These are phyloP conservation scores for Fusarium irregulare DNA, from an alignment of 2,329 filamentous ascomycete species.

Conservation along the genomic window DNA sequence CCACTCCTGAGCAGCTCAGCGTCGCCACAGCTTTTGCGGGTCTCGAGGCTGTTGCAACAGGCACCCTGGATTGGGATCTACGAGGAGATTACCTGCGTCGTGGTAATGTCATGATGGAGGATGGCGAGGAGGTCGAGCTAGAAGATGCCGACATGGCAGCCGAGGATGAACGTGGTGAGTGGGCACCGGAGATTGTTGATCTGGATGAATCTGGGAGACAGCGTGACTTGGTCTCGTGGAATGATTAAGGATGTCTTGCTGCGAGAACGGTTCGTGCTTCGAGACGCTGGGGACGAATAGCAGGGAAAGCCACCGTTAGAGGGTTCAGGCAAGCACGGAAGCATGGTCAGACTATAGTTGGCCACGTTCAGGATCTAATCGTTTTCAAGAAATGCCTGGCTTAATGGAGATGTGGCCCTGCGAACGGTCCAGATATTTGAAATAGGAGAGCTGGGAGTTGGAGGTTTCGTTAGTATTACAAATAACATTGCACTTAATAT, in stretches of 20 bases:
- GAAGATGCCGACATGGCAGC: constrained; percentile 63
- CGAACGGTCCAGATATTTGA: background rate
- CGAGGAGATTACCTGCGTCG: constrained; percentile 60
- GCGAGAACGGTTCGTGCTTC: constrained; percentile 2
- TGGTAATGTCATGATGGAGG: constrained; percentile 63
- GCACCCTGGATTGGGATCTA: constrained; percentile 67
- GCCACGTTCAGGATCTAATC: background rate
- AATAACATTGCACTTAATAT: background rate
- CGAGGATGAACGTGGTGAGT: constrained; percentile 66
- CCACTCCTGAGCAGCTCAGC: constrained; percentile 55
- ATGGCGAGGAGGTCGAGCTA: constrained; percentile 62
- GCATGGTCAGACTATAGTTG: background rate
- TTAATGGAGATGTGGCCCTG: background rate
- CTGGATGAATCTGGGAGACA: constrained; percentile 64
- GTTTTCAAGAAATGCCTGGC: background rate
- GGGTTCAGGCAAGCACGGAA: background rate
- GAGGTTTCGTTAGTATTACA: background rate
- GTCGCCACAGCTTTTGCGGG: constrained; percentile 61
- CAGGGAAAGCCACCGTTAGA: background rate
- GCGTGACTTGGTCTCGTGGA: constrained; percentile 64
- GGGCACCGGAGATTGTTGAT: constrained; percentile 64
- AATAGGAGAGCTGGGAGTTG: constrained; percentile 13
- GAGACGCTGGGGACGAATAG: background rate
- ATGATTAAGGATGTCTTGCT: constrained; percentile 43
- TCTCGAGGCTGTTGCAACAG: constrained; percentile 48